These are phyloP conservation scores for Aspergillus bertholletiae DNA, from an alignment of 495 filamentous ascomycete species.

Conservation along the genomic window DNA sequence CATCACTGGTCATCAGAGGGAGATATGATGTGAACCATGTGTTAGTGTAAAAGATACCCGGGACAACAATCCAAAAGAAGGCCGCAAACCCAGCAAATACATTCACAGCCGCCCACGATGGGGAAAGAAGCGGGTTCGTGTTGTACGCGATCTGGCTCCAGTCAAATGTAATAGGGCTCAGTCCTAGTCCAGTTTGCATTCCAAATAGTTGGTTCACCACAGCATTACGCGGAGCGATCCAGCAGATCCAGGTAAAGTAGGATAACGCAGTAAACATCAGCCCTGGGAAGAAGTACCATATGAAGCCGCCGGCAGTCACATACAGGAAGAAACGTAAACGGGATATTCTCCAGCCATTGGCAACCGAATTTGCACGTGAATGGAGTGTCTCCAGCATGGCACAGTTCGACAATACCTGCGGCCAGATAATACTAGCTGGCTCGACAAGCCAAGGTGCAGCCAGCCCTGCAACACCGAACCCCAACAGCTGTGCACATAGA, in stretches of 20 bases:
- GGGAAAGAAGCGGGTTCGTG: constrained; percentile 33
- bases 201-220: constrained; percentile 75
- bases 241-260: constrained; percentile 83
- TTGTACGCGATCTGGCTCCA: constrained; percentile 52
- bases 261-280: constrained; percentile 76
- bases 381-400: constrained; percentile 35
- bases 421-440: constrained; percentile 50
- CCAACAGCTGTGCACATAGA: constrained; percentile 59
- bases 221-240: constrained; percentile 79
- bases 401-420: constrained; percentile 34
- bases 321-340: constrained; percentile 57
- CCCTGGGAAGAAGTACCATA: constrained; percentile 79
- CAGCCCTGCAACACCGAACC: constrained; percentile 63
- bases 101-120: constrained; percentile 51
- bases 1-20: constrained; percentile 40
- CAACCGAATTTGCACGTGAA: constrained; percentile 30
- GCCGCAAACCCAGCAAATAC: constrained; percentile 43
- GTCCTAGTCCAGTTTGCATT: constrained; percentile 71
- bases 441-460: constrained; percentile 57
- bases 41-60: constrained; percentile 37
- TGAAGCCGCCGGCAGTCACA: constrained; percentile 44
- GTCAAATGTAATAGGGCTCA: constrained; percentile 84
- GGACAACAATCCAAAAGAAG: constrained; percentile 31
- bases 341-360: constrained; percentile 59
- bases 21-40: constrained; percentile 38